phyloP scores from a whole-genome alignment of 164 flowering plant genomes.

The Kingdonia uniflora region DNA sequence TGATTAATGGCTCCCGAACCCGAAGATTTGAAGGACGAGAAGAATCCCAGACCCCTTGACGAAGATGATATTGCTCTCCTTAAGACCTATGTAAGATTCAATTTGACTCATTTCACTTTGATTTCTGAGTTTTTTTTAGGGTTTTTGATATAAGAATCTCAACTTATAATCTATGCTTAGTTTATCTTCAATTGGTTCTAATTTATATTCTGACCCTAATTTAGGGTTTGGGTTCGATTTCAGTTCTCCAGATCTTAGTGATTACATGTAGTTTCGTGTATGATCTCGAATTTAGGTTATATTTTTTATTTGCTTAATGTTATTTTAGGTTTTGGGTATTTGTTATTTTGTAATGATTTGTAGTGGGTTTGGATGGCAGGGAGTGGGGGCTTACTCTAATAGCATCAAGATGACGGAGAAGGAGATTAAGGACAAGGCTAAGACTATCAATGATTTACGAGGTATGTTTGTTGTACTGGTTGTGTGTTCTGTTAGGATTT shows the following conservation, averaged over 20 bases:
- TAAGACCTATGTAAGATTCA: slow-evolving; percentile 7
- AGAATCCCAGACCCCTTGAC: slow-evolving; percentile 7
- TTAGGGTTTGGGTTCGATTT: no score
- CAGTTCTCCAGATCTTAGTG: no score
- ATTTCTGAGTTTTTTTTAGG: no score
- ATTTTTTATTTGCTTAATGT: no score
- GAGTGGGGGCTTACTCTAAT: slow-evolving; percentile 80
- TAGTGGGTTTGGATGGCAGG: slow-evolving; percentile 34
- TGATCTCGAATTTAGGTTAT: no score
- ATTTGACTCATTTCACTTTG: no score
- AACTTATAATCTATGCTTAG: not conserved
- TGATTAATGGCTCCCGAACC: slow-evolving; percentile 9
- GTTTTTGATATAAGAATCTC: no score
- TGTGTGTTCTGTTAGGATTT: no score
- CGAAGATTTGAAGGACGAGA: slow-evolving; percentile 6
- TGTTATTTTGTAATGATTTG: not conserved
- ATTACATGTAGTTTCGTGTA: no score
- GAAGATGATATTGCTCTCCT: slow-evolving; percentile 9
- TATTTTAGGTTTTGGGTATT: no score
- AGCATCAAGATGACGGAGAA: slow-evolving; percentile 82
- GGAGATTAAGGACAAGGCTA: slow-evolving; percentile 90
- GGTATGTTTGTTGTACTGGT: slow-evolving; percentile 43
- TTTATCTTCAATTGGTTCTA: not conserved
- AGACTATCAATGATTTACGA: slow-evolving; percentile 86
- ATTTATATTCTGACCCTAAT: not conserved